Conservation (phyloP, 140 eudicot species). For the Cichorium intybus region DNA sequence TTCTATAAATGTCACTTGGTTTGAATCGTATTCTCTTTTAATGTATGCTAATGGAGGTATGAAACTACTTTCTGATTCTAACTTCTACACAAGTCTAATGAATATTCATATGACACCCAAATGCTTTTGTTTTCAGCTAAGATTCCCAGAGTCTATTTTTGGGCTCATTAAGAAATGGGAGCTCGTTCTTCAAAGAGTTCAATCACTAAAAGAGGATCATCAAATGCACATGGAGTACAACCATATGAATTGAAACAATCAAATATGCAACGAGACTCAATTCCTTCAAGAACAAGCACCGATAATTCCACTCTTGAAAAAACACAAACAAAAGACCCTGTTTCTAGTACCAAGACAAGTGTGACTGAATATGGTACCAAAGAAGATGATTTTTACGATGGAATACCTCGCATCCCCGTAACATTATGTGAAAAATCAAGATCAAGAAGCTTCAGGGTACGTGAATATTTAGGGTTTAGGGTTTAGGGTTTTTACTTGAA, state of each 20-base stretch:
- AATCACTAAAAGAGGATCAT: slow-evolving; percentile 13
- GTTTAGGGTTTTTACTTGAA: too few species aligned
- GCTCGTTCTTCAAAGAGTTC: slow-evolving; percentile 38
- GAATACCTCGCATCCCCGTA: slow-evolving; percentile 55
- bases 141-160: background rate
- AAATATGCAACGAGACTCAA: slow-evolving; percentile 13
- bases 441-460: slow-evolving; percentile 43
- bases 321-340: slow-evolving; percentile 27
- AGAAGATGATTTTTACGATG: slow-evolving; percentile 68
- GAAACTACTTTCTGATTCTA: background rate
- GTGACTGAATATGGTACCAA: slow-evolving; percentile 18
- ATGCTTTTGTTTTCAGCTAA: slow-evolving; percentile 5
- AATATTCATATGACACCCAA: background rate
- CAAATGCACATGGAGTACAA: slow-evolving; percentile 10
- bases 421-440: slow-evolving; percentile 43
- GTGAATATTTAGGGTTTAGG: slow-evolving; percentile 11
- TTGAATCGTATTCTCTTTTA: background rate
- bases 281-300: slow-evolving; percentile 9
- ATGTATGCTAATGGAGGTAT: background rate
- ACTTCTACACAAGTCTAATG: background rate
- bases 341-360: slow-evolving; percentile 19
- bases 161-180: slow-evolving; percentile 30
- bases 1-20: background rate
- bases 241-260: slow-evolving; percentile 30
- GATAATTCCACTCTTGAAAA: slow-evolving; percentile 6